phyloP scores from a whole-genome alignment of 768 basidiomycete genomes.

The Boletus eberwhitei region DNA sequence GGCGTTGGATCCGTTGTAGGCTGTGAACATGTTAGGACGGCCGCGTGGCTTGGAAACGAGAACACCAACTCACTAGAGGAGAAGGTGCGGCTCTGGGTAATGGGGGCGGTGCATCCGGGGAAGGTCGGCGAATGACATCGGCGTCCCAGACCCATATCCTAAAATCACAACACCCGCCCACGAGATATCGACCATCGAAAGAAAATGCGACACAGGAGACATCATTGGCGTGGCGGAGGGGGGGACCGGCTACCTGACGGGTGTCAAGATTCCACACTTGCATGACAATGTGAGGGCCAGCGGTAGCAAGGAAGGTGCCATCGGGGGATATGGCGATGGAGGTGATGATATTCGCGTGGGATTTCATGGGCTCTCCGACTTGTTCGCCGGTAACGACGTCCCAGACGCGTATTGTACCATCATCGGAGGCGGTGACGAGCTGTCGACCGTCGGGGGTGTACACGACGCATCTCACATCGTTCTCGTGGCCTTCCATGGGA shows the following conservation, averaged over 20 bases:
- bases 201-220: constrained; percentile 35
- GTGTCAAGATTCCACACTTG: constrained; percentile 31
- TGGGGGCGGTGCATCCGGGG: constrained; percentile 7
- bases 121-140: constrained; percentile 16
- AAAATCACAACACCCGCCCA: constrained; percentile 28
- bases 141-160: constrained; percentile 31
- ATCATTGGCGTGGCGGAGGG: constrained; percentile 27
- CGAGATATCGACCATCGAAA: constrained; percentile 25
- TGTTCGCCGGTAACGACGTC: constrained; percentile 28
- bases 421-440: constrained; percentile 29
- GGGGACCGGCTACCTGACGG: constrained; percentile 14
- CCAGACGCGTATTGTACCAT: constrained; percentile 33
- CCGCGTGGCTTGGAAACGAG: not conserved
- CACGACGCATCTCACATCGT: constrained; percentile 29
- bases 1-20: constrained; percentile 4
- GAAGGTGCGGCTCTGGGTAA: constrained; percentile 7
- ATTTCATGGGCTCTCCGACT: constrained; percentile 29
- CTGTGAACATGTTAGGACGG: constrained; percentile 8
- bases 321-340: constrained; percentile 33
- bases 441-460: constrained; percentile 29
- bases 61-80: constrained; percentile 9
- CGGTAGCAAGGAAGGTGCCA: constrained; percentile 31
- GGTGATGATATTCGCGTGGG: constrained; percentile 27
- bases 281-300: constrained; percentile 28
- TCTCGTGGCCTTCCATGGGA: constrained; percentile 28